Evolutionary conservation across 305 asterid species (phyloP).

Genomic region (Stenogyne calaminthoides): DNA sequence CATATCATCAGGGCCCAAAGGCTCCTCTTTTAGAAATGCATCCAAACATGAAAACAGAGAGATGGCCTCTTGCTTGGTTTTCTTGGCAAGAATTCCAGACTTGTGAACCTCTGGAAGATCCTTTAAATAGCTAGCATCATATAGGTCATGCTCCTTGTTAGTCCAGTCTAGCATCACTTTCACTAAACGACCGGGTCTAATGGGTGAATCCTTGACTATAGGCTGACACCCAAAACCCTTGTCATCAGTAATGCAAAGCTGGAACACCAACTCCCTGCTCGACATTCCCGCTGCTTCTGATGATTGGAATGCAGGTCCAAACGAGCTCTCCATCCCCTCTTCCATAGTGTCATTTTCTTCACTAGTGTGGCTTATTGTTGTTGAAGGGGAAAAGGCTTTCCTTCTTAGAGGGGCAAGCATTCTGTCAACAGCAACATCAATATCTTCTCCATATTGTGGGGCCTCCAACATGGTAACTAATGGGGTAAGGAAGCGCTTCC

Average conservation of each 20-base stretch:
- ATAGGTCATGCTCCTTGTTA: slow-evolving; percentile 57
- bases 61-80: slow-evolving; percentile 83
- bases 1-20: slow-evolving; percentile 97
- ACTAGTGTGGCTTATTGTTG: slow-evolving; percentile 33
- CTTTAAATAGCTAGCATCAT: slow-evolving; percentile 68
- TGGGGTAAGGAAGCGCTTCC: slow-evolving; percentile 86
- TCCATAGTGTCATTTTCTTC: slow-evolving; percentile 46
- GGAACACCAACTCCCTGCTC: slow-evolving; percentile 56
- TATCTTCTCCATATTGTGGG: slow-evolving; percentile 60
- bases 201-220: slow-evolving; percentile 55
- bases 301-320: slow-evolving; percentile 41
- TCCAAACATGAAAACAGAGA: slow-evolving; percentile 91
- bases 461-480: slow-evolving; percentile 77
- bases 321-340: slow-evolving; percentile 36
- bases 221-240: slow-evolving; percentile 63
- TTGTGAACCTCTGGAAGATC: slow-evolving; percentile 86
- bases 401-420: slow-evolving; percentile 67
- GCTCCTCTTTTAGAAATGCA: slow-evolving; percentile 93
- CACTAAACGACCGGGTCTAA: slow-evolving; percentile 46
- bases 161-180: slow-evolving; percentile 82
- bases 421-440: slow-evolving; percentile 67
- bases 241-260: slow-evolving; percentile 67
- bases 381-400: slow-evolving; percentile 43
- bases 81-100: slow-evolving; percentile 67
- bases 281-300: slow-evolving; percentile 53